A percentile compares a stretch with the other conserved stretches of the same genome.
phyloP scores from a whole-genome alignment of 179 eudicot genomes.

The Heliamphora pulchella region DNA sequence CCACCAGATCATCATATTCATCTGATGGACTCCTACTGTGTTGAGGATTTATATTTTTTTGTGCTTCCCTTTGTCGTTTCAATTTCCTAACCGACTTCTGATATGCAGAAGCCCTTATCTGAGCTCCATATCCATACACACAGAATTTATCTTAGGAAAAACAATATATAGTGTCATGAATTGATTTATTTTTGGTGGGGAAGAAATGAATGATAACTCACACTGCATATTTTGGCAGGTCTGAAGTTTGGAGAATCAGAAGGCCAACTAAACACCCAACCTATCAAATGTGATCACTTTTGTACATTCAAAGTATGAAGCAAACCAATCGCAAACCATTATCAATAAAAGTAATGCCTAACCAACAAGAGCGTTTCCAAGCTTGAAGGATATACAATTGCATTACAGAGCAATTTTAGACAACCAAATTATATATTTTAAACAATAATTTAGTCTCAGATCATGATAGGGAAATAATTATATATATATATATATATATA shows the following conservation, averaged over 20 bases:
- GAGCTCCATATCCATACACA: slow-evolving; percentile 28
- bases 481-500: neutral
- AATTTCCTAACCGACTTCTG: slow-evolving; percentile 51
- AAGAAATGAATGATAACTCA: slow-evolving; percentile 27
- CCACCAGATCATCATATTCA: slow-evolving; percentile 26
- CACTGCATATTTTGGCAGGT: slow-evolving; percentile 26
- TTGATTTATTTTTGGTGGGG: neutral
- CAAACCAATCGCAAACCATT: slow-evolving; percentile 10
- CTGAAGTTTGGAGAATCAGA: slow-evolving; percentile 18
- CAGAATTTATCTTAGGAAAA: neutral
- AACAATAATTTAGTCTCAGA: neutral
- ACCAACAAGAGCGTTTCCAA: neutral
- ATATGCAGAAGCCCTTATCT: slow-evolving; percentile 45
- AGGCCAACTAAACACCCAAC: slow-evolving; percentile 25
- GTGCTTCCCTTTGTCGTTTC: slow-evolving; percentile 36
- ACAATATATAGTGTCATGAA: neutral
- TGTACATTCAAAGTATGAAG: slow-evolving; percentile 10
- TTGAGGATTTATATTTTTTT: slow-evolving; percentile 22
- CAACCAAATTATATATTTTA: neutral
- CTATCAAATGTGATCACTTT: slow-evolving; percentile 28
- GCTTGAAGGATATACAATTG: neutral
- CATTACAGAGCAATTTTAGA: neutral
- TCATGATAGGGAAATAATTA: neutral
- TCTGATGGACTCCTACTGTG: slow-evolving; percentile 19
- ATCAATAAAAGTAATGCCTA: neutral